Base-by-base conservation (phyloP, 805 yeast species). In the Saturnispora silvae region DNA sequence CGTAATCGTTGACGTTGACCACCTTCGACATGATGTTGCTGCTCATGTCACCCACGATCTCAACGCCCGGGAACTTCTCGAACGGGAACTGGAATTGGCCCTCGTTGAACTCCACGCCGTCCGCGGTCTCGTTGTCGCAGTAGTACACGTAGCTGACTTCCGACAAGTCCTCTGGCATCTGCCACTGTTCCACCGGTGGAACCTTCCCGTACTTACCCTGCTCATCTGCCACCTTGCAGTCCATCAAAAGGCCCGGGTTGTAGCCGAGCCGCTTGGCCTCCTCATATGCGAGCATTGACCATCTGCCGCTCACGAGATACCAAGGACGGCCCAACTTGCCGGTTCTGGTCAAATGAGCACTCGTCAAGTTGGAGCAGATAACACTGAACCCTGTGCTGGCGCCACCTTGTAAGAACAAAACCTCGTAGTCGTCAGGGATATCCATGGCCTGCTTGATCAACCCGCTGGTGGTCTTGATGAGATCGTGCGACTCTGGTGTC, bases 121-220 rank as follows among this genome's bases (percentile, higher is more conserved):
- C 75, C 26, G 92, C 97, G 10, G 99, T 92, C 64, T 92, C 99
- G 60, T 92, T 92, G 61, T 92, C 98, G 64, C 97, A 87, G 52
- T 79, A 73, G 60, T 85, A 92, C 40, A 89, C 73, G 55, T 77
- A 92, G 2, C 96, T 85, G 19, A 86, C 76, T 38, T 80, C 73
- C 8, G 68, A 66, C 23, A 70, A 59, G 39, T 81, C 75, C 14
- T 64, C 61, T 18, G 74, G 66, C 45, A 71, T 71, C 13, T 40
- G 38, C 94, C 94, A 86, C 47, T 73, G 64, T 3, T 69, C 62
- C 46, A 70, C 69, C n/a, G 66, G 60, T 23, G 95, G 95, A 48
- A 87, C 77, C 23, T 63, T 63, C 23, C 78, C 77, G 52, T 63
- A 89, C n/a, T n/a, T n/a, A n/a, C n/a, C n/a, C 43, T 77, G 73